Conservation (phyloP, 2,329 filamentous ascomycete species). For the Nannizziopsis barbatae region DNA sequence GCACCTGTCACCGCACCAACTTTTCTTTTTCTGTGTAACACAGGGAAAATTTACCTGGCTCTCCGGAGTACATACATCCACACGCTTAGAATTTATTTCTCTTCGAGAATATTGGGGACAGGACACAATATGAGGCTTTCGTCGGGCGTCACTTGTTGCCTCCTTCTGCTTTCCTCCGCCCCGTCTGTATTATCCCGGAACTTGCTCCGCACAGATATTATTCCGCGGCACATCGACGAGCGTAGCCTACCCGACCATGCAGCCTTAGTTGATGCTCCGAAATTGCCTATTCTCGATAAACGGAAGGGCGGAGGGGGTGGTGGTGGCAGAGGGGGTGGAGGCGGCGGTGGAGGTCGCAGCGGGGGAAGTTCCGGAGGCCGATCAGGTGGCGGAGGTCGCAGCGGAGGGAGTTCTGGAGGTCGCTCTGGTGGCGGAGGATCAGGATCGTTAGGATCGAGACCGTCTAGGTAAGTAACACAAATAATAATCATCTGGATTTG, state of each 20-base stretch:
- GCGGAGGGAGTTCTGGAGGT: slow-evolving; percentile 15
- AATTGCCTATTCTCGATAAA: slow-evolving; percentile 32
- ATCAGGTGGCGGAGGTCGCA: slow-evolving; percentile 1
- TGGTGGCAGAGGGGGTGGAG: slow-evolving; percentile 24
- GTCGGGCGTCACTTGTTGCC: slow-evolving; percentile 16
- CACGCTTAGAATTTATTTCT: no score
- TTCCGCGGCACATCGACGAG: slow-evolving; percentile 14
- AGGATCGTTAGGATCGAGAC: slow-evolving; percentile 3
- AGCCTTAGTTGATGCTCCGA: slow-evolving; percentile 8
- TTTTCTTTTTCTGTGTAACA: no score
- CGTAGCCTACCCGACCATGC: neutral
- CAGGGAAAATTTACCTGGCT: no score
- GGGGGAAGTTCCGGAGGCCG: slow-evolving; percentile 17
- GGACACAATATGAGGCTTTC: slow-evolving; percentile 25
- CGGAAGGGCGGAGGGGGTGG: slow-evolving; percentile 41
- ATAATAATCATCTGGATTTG: neutral
- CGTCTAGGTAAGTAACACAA: neutral
- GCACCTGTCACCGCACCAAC: no score
- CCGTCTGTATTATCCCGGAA: slow-evolving; percentile 21
- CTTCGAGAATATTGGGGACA: neutral
- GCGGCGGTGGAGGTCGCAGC: slow-evolving; percentile 16
- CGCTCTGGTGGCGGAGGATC: slow-evolving; percentile 13
- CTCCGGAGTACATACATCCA: no score
- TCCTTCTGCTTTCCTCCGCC: slow-evolving; percentile 23
- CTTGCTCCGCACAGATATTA: slow-evolving; percentile 21